Evolutionary conservation across 441 rosid genomes (phyloP).

Genomic region (Brassica hybrid): DNA sequence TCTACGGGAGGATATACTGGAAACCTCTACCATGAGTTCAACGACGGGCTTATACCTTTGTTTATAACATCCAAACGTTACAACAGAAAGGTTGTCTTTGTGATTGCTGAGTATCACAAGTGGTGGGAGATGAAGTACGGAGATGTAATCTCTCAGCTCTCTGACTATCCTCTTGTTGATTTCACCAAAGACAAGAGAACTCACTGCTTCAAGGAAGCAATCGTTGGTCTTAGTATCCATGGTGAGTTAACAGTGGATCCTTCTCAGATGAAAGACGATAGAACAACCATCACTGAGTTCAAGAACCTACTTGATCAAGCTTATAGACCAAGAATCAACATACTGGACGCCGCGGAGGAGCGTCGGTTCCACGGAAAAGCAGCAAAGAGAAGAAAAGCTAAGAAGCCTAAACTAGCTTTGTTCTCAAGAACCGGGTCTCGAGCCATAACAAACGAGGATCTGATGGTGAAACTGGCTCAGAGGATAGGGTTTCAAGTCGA

Average conservation of each 20-base stretch:
- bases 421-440: constrained; percentile 79
- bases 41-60: constrained; percentile 90
- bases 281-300: constrained; percentile 63
- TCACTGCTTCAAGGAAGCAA: constrained; percentile 93
- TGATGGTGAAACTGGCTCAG: constrained; percentile 71
- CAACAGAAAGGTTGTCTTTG: constrained; percentile 81
- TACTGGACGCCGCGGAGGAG: constrained; percentile 59
- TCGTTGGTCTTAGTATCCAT: constrained; percentile 83
- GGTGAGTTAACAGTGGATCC: constrained; percentile 77
- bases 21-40: constrained; percentile 92
- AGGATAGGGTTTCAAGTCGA: constrained; percentile 72
- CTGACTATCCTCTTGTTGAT: constrained; percentile 76
- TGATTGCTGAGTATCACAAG: constrained; percentile 78
- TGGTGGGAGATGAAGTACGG: constrained; percentile 95
- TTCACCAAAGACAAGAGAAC: constrained; percentile 71
- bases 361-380: constrained; percentile 33
- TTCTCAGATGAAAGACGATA: constrained; percentile 51
- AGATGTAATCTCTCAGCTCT: constrained; percentile 69
- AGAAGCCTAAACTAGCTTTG: constrained; percentile 69
- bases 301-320: constrained; percentile 68
- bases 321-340: constrained; percentile 62
- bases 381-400: constrained; percentile 20
- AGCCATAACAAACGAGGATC: constrained; percentile 70
- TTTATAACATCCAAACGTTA: constrained; percentile 84
- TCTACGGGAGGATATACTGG: constrained; percentile 97